A percentile compares a stretch with the other conserved stretches of the same genome.
phyloP scores from a whole-genome alignment of 192 early-diverging fungal genomes.

The Kickxella alabastrina region DNA sequence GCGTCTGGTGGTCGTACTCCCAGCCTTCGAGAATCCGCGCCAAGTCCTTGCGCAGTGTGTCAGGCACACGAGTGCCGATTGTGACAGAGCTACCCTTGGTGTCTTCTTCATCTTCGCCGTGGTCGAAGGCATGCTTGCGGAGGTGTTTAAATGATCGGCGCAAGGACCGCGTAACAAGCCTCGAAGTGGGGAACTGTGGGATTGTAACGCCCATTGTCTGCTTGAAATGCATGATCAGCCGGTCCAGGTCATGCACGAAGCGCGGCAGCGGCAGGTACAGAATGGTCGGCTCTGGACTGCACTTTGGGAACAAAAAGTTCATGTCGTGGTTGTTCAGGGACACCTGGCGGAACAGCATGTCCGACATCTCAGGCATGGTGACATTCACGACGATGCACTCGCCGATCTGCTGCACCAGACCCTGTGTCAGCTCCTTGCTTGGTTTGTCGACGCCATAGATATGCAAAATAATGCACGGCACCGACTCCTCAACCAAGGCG shows the following conservation, averaged over 20 bases:
- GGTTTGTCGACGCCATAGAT: constrained; percentile 44
- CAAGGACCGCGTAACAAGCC: constrained; percentile 26
- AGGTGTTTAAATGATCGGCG: constrained; percentile 38
- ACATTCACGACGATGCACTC: constrained; percentile 40
- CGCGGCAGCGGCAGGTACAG: constrained; percentile 47
- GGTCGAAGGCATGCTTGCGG: constrained; percentile 3
- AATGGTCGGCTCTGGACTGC: constrained; percentile 46
- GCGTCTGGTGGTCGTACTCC: constrained; percentile 36
- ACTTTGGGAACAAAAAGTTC: constrained; percentile 43
- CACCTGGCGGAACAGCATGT: constrained; percentile 35
- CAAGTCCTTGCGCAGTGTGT: constrained; percentile 20
- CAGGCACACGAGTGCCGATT: constrained; percentile 31
- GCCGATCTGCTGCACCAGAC: constrained; percentile 41
- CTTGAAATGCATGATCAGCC: constrained; percentile 33
- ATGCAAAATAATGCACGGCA: constrained; percentile 30
- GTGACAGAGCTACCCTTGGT: not conserved
- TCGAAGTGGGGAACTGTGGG: constrained; percentile 29
- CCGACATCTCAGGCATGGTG: constrained; percentile 47
- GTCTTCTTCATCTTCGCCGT: constrained; percentile 5
- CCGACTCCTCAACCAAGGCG: constrained; percentile 14
- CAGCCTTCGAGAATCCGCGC: constrained; percentile 37
- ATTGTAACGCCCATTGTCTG: constrained; percentile 43
- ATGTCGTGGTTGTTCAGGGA: constrained; percentile 44
- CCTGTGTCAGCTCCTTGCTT: constrained; percentile 34
- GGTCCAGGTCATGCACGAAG: constrained; percentile 43